phyloP scores from a whole-genome alignment of 108 stramenopile genomes.

The Licmophora abbreviata region DNA sequence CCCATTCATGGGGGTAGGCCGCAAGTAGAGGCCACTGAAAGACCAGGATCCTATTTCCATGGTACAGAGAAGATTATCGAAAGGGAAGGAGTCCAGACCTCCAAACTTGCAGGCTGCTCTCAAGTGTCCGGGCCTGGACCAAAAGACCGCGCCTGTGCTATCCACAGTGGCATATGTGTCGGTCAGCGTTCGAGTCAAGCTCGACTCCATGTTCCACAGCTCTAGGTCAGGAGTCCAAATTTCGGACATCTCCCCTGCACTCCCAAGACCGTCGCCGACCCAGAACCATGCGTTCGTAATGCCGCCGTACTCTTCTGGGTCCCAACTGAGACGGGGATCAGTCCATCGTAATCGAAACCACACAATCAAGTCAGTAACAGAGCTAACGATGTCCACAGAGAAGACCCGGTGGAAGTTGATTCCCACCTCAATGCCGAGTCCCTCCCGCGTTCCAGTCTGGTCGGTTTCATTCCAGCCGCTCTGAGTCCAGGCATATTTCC shows the following conservation, averaged over 20 bases:
- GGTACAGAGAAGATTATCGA: slow-evolving; percentile 21
- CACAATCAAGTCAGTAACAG: slow-evolving; percentile 28
- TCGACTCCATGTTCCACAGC: slow-evolving; percentile 25
- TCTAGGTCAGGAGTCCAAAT: slow-evolving; percentile 45
- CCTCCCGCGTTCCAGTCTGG: slow-evolving; percentile 8
- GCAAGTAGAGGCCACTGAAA: slow-evolving; percentile 17
- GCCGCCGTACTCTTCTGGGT: slow-evolving; percentile 18
- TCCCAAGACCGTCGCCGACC: slow-evolving; percentile 15
- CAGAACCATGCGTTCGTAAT: slow-evolving; percentile 23
- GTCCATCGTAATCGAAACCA: slow-evolving; percentile 31
- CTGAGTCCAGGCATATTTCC: slow-evolving; percentile 23
- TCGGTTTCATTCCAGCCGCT: slow-evolving; percentile 1
- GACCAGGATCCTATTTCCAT: slow-evolving; percentile 34
- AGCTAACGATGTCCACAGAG: slow-evolving; percentile 15
- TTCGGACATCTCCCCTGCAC: slow-evolving; percentile 27
- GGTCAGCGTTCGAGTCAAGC: slow-evolving; percentile 9
- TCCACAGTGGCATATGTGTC: slow-evolving; percentile 22
- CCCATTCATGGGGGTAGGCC: slow-evolving; percentile 10
- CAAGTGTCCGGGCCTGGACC: slow-evolving; percentile 28
- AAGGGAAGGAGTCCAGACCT: slow-evolving; percentile 30
- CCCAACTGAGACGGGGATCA: slow-evolving; percentile 27
- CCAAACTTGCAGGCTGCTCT: slow-evolving; percentile 24
- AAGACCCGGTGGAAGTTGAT: slow-evolving; percentile 29
- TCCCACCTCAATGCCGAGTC: slow-evolving; percentile 24
- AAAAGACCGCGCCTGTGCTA: slow-evolving; percentile 19